These are phyloP conservation scores for Plectranthus barbatus DNA, from an alignment of 257 asterid species.

Conservation along the genomic window DNA sequence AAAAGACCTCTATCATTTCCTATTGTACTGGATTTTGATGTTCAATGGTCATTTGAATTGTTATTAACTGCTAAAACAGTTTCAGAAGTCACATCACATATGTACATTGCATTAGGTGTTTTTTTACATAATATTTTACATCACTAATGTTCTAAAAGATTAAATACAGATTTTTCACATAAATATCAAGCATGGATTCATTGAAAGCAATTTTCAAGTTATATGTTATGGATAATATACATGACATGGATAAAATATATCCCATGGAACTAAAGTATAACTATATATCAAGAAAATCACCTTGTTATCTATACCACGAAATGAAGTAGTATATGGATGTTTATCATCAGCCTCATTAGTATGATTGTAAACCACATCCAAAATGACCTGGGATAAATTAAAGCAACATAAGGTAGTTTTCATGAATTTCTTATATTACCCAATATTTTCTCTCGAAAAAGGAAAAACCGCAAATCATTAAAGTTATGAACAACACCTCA, in stretches of 20 bases:
- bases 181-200: not conserved
- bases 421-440: constrained; percentile 3
- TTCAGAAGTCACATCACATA: not conserved
- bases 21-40: not conserved
- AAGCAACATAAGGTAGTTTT: constrained; percentile 11
- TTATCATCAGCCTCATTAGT: constrained; percentile 92
- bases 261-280: constrained; percentile 5
- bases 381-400: constrained; percentile 58
- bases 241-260: not conserved
- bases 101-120: not conserved
- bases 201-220: not conserved
- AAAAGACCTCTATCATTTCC: constrained; percentile 1
- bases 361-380: constrained; percentile 96
- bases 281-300: constrained; percentile 28
- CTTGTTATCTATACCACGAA: constrained; percentile 99
- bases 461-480: constrained; percentile 7
- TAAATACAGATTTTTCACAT: not conserved
- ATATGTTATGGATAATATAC: not conserved
- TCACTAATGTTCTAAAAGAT: not conserved
- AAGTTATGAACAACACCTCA: constrained; percentile 45
- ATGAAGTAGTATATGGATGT: constrained; percentile 85
- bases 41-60: not conserved
- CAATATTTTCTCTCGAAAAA: no score
- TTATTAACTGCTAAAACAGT: not conserved
- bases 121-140: not conserved